Base-by-base conservation (phyloP, 139 green algal species). In the Micromonas pusilla region DNA sequence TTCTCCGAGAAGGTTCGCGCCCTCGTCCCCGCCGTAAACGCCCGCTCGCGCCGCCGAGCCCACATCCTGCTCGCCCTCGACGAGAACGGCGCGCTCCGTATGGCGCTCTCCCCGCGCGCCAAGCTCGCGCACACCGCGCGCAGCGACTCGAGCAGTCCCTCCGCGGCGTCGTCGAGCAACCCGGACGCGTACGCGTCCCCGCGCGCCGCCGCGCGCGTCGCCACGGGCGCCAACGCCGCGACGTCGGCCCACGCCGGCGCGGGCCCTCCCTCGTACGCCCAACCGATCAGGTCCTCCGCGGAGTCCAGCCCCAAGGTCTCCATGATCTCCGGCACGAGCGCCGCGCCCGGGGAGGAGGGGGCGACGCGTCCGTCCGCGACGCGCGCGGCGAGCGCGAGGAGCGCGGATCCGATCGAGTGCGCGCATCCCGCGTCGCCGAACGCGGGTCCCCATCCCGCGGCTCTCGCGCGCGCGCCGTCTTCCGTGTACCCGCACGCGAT, bases 381-480 rank as follows among this genome's bases (percentile, higher is more conserved):
- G 2, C 71, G 54, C 70, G 64, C 62, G 19, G 73, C 53, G 4
- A 70, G 68, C 3, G n/a, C 32, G 31, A 83, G 53, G 20, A 28
- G 4, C 66, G 5, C 19, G 26, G 28, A 19, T 39, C 28, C 66
- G 31, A 73, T 39, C 23, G 36, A 16, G 28, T 73, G 33, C 32
- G 13, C 31, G 68, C 79, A 75, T 1, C 79, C 79, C 21, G 66
- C 30, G 37, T 82, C 78, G 3, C 67, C 78, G 23, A 82, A 38
- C 25, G 60, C 23, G 4, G 78, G 78, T 6, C 78, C 78, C 62
- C 52, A 71, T 5, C 78, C 78, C 2, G 67, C 73, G 20, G 68
- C 78, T 23, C 78, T 54, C 52, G 4, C n/a, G 26, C 30, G 53
- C 23, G 5, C 6, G 30, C 78, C 78, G 5, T 72, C 36, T 45